Evolutionary conservation across 176 grass and related monocot genomes (phyloP).

Genomic region (Paspalum vaginatum): DNA sequence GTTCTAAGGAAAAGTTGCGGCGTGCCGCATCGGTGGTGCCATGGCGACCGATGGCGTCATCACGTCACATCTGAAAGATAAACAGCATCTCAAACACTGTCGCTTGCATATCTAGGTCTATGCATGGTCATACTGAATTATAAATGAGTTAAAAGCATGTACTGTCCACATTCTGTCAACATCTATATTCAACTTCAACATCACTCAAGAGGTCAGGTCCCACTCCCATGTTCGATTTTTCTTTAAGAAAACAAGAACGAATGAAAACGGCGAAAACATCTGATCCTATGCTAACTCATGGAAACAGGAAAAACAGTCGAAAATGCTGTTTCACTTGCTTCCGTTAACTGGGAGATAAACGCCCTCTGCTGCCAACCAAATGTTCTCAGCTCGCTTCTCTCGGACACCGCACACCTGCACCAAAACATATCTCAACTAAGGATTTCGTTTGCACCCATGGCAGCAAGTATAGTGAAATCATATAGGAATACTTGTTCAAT

Average conservation of each 20-base stretch:
- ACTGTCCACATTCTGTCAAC: neutral
- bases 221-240: neutral
- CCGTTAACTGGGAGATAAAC: conserved; percentile 59
- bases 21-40: too few relatives aligned
- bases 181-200: conserved; percentile 23
- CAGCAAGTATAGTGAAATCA: conserved; percentile 15
- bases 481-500: neutral
- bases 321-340: conserved; percentile 50
- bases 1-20: too few relatives aligned
- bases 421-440: neutral
- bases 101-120: neutral
- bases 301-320: neutral
- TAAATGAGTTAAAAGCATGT: conserved; percentile 1
- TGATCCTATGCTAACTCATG: conserved; percentile 19
- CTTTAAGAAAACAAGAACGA: conserved; percentile 6
- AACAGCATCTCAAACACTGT: neutral
- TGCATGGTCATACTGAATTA: neutral
- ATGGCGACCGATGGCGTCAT: too few relatives aligned
- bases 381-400: conserved; percentile 65
- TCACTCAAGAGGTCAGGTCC: neutral
- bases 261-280: conserved; percentile 15
- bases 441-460: neutral
- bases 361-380: conserved; percentile 71
- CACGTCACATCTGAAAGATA: neutral
- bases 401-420: conserved; percentile 69